Conservation (phyloP, 257 asterid genomes). For the Solanum pennellii region DNA sequence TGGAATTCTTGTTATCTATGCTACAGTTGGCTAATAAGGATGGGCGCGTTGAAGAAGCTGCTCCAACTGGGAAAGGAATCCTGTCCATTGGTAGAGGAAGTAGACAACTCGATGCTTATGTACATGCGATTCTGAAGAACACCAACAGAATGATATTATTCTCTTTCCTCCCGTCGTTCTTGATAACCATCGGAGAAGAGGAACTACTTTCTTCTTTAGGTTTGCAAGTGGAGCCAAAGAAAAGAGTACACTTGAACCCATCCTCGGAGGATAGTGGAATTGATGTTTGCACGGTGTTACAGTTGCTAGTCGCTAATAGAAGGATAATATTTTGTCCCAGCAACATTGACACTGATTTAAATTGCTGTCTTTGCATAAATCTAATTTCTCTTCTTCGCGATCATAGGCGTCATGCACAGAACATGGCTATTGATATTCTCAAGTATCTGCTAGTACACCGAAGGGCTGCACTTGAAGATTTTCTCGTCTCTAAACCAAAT, state of each 20-base stretch:
- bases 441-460: slow-evolving; percentile 92
- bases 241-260: slow-evolving; percentile 24
- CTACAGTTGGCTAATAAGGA: slow-evolving; percentile 95
- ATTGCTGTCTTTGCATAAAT: slow-evolving; percentile 88
- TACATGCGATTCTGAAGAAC: slow-evolving; percentile 70
- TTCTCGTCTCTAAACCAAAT: slow-evolving; percentile 79
- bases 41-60: slow-evolving; percentile 86
- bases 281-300: slow-evolving; percentile 66
- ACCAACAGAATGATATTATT: slow-evolving; percentile 67
- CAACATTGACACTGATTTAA: slow-evolving; percentile 83
- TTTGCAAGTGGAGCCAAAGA: slow-evolving; percentile 61
- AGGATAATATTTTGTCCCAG: slow-evolving; percentile 87
- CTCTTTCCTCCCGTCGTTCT: slow-evolving; percentile 96
- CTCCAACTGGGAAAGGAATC: slow-evolving; percentile 73
- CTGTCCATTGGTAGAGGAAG: slow-evolving; percentile 96
- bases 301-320: slow-evolving; percentile 81
- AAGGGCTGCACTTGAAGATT: slow-evolving; percentile 83
- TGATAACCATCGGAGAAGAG: slow-evolving; percentile 80
- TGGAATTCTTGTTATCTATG: slow-evolving; percentile 92
- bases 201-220: slow-evolving; percentile 68
- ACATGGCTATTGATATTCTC: slow-evolving; percentile 81
- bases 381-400: slow-evolving; percentile 75
- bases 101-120: slow-evolving; percentile 74
- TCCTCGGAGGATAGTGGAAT: slow-evolving; percentile 55
- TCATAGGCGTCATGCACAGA: slow-evolving; percentile 56